Evolutionary conservation across 1,284 basidiomycete species (phyloP), one percentile per base, ranked within the genome.

Genomic region (Marasmius oreades): DNA sequence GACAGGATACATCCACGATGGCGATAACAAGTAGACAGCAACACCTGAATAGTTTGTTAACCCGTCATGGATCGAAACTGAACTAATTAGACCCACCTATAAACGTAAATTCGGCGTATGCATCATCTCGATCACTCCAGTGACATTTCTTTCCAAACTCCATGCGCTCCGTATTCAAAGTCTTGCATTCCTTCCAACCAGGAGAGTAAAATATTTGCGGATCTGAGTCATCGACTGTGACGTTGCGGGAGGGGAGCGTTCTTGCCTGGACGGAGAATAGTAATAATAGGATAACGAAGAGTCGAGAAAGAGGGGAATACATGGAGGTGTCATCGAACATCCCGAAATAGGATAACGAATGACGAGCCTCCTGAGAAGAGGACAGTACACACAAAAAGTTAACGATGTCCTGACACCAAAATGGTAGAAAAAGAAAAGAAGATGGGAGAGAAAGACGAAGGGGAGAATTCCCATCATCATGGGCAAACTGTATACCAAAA

Each of bases 131-230:
- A 53, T 53, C 39, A 54, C 51, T 59, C 16, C 52, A 51, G 34
- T 59, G 73, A 59, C 77, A 74, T 5, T 66, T 61, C 11, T 72
- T 70, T 26, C 71, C 73, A 53, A 62, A 65, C 61, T 76, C 67
- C 14, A 59, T 4, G 46, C 16, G n/a, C 57, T 12, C 51, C 52
- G 11, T 46, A 56, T 36, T 59, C n/a, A 37, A 56, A 37, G 59
- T 55, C 54, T 18, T n/a, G n/a, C 36, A 55, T 42, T 34, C n/a
- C 2, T n/a, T 61, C 62, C 44, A 44, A 33, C 43, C 61, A 48
- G 43, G 20, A 5, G 48, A 55, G 20, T 33, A 73, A n/a, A 59
- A 52, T 22, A 72, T 69, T 22, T 63, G 56, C 7, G 62, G 46
- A 56, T 71, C 60, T 18, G 62, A 60, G 56, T 73, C 71, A 60